Evolutionary conservation across 805 yeast genomes (phyloP).

Genomic region (Lipomyces sp.): DNA sequence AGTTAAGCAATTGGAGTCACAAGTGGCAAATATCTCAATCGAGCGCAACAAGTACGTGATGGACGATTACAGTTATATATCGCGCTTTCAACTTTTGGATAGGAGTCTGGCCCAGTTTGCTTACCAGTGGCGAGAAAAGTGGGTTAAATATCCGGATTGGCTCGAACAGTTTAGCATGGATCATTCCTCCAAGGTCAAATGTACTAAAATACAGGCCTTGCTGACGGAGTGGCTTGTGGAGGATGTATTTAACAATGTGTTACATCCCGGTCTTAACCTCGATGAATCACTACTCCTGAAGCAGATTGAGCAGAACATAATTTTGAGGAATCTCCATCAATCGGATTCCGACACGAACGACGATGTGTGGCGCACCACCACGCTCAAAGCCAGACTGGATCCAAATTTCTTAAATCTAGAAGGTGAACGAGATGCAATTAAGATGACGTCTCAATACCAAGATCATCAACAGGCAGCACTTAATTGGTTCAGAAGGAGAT

Average conservation of each 20-base stretch:
- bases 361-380: neutral
- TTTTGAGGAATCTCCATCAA: neutral
- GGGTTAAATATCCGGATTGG: slow-evolving; percentile 3
- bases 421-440: neutral
- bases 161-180: neutral
- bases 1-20: neutral
- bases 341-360: neutral
- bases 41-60: neutral
- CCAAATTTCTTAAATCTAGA: neutral
- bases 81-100: neutral
- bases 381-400: neutral
- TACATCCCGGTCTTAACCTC: slow-evolving; percentile 12
- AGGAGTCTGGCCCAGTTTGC: neutral
- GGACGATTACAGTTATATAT: slow-evolving; percentile 1
- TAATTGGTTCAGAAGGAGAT: neutral
- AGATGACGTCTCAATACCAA: neutral
- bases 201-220: neutral
- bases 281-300: slow-evolving; percentile 1
- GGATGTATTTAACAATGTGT: neutral
- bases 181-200: neutral
- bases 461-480: neutral
- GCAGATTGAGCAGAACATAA: neutral
- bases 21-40: neutral
- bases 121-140: neutral
- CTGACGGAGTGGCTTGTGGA: slow-evolving; percentile 7